These are phyloP conservation scores for Diaporthe australafricana DNA, from an alignment of 2,329 filamentous ascomycete genomes.

Conservation along the genomic window DNA sequence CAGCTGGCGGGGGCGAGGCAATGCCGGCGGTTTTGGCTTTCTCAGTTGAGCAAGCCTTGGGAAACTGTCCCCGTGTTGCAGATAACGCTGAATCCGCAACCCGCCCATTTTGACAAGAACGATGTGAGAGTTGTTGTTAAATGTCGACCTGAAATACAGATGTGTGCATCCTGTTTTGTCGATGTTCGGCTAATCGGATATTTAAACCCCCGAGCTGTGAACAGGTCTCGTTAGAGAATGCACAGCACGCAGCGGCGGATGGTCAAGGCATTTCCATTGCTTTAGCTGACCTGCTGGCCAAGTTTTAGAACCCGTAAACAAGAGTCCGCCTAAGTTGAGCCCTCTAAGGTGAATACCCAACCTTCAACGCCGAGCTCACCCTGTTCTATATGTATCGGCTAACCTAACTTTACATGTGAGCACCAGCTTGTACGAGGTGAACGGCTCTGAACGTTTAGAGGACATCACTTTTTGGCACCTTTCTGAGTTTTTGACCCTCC, in stretches of 20 bases:
- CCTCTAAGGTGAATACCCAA: background rate
- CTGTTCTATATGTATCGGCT: background rate
- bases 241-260: background rate
- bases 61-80: background rate
- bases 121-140: too few species aligned
- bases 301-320: background rate
- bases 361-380: background rate
- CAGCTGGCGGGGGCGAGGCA: too few species aligned
- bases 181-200: too few species aligned
- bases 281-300: background rate
- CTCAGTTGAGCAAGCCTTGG: background rate
- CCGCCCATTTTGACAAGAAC: background rate
- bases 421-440: background rate
- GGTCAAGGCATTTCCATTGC: background rate
- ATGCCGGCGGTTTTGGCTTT: too few species aligned
- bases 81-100: too few species aligned
- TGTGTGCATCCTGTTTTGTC: background rate
- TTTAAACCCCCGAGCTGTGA: too few species aligned
- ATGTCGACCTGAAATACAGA: background rate
- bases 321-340: background rate
- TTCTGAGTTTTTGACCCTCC: slow-evolving; percentile 20
- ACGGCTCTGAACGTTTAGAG: background rate
- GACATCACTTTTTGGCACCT: slow-evolving; percentile 15
- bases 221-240: background rate
- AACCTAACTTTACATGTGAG: background rate